Evolutionary conservation across 2,329 filamentous ascomycete genomes (phyloP).

Genomic region (Pseudonectria buxi): DNA sequence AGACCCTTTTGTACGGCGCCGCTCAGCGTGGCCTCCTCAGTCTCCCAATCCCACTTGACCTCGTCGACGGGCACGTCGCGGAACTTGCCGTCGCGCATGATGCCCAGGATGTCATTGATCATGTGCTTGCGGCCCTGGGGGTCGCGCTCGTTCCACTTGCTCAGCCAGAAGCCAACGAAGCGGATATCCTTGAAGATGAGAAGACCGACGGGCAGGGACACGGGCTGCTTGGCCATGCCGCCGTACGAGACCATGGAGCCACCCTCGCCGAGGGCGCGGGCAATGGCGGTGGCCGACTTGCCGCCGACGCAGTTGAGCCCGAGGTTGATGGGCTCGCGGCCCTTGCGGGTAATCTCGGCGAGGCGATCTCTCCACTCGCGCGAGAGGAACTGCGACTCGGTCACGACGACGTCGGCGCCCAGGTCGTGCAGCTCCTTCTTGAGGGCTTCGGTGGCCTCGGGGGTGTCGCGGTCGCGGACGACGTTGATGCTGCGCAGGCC

Average conservation of each 20-base stretch:
- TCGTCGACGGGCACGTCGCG: slow-evolving; percentile 76
- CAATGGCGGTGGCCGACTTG: slow-evolving; percentile 70
- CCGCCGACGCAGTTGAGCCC: slow-evolving; percentile 94
- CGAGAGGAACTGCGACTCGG: slow-evolving; percentile 47
- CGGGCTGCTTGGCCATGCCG: slow-evolving; percentile 85
- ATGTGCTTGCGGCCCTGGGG: slow-evolving; percentile 68
- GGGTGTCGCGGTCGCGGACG: slow-evolving; percentile 63
- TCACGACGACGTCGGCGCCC: slow-evolving; percentile 51
- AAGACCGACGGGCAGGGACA: slow-evolving; percentile 71
- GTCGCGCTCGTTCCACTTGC: slow-evolving; percentile 75
- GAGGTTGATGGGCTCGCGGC: slow-evolving; percentile 64
- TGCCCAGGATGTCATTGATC: slow-evolving; percentile 73
- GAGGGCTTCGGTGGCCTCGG: slow-evolving; percentile 56
- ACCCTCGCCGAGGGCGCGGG: slow-evolving; percentile 62
- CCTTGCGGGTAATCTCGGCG: slow-evolving; percentile 61
- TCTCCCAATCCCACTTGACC: slow-evolving; percentile 77
- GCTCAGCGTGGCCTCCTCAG: slow-evolving; percentile 60
- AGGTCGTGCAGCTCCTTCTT: slow-evolving; percentile 45
- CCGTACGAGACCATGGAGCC: slow-evolving; percentile 88
- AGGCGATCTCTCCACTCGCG: slow-evolving; percentile 56
- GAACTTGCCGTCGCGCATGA: slow-evolving; percentile 71
- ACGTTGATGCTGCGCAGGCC: slow-evolving; percentile 88
- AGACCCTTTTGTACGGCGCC: slow-evolving; percentile 76
- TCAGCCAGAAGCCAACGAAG: slow-evolving; percentile 94
- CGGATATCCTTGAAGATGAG: slow-evolving; percentile 90